Evolutionary conservation across 805 yeast genomes (phyloP).

Genomic region (fission yeast (Schizosaccharomyces pombe)): DNA sequence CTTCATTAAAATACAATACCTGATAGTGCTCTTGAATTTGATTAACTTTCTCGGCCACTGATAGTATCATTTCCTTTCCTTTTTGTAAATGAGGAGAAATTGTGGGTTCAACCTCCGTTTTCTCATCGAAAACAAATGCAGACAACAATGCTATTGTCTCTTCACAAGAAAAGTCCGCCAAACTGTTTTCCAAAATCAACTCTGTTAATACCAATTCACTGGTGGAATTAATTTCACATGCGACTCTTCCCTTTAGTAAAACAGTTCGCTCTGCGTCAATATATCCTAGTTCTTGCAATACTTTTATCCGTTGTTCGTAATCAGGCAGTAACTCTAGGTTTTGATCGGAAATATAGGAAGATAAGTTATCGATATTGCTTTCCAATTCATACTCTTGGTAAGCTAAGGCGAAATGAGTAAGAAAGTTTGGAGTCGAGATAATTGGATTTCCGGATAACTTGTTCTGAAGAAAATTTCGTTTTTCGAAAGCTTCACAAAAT

Average conservation of each 20-base stretch:
- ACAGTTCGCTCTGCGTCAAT: slow-evolving; percentile 58
- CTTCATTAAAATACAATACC: slow-evolving; percentile 60
- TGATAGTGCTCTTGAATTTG: slow-evolving; percentile 40
- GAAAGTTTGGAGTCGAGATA: too few species aligned
- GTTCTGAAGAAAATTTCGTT: slow-evolving; percentile 18
- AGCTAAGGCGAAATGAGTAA: slow-evolving; percentile 6
- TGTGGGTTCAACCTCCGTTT: slow-evolving; percentile 35
- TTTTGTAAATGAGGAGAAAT: slow-evolving; percentile 56
- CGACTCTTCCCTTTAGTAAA: slow-evolving; percentile 67
- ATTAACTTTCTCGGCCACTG: slow-evolving; percentile 41
- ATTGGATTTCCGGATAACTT: slow-evolving; percentile 15
- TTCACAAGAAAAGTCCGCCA: slow-evolving; percentile 82
- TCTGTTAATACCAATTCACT: slow-evolving; percentile 82
- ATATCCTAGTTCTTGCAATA: slow-evolving; percentile 54
- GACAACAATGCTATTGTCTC: slow-evolving; percentile 90
- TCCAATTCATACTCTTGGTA: neutral
- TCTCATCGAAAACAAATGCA: slow-evolving; percentile 82
- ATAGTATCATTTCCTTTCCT: slow-evolving; percentile 35
- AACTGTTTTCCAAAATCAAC: slow-evolving; percentile 66
- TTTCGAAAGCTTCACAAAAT: slow-evolving; percentile 18
- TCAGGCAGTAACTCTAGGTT: slow-evolving; percentile 79
- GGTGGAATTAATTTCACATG: slow-evolving; percentile 76
- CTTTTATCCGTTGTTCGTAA: slow-evolving; percentile 68
- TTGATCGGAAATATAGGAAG: slow-evolving; percentile 40
- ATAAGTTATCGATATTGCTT: neutral